Percentiles rank a stretch among this genome's conserved stretches.
Conservation (phyloP, 331 rosid species). For the Acacia concinna region DNA sequence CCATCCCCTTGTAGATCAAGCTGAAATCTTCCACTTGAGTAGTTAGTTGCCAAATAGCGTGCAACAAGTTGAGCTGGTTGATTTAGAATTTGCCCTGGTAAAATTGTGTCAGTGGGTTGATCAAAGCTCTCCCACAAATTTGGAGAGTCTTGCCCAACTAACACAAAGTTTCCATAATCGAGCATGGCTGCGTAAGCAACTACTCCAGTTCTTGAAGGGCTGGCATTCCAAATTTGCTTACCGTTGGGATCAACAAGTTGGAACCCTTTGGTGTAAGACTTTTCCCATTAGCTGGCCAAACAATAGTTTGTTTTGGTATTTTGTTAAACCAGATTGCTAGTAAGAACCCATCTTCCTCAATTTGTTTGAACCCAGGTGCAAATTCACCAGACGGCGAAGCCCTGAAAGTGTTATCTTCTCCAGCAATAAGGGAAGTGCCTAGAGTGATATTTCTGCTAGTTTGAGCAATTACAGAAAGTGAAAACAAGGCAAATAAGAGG, state of each 20-base stretch:
- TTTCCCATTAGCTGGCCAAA: conserved; percentile 3
- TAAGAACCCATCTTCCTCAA: conserved; percentile 10
- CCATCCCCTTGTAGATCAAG: neutral
- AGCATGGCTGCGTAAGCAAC: conserved; percentile 15
- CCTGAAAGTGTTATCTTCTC: neutral
- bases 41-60: neutral
- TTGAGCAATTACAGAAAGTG: neutral
- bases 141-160: neutral
- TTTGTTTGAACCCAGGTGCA: conserved; percentile 17
- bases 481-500: neutral
- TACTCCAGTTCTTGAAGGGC: neutral
- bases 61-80: neutral
- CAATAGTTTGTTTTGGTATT: conserved; percentile 10
- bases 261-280: neutral
- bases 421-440: neutral
- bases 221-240: neutral
- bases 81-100: neutral
- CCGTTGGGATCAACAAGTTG: neutral
- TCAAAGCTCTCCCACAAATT: conserved; percentile 9
- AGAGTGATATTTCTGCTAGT: neutral
- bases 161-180: conserved; percentile 11
- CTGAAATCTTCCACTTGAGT: neutral
- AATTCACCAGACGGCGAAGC: conserved; percentile 13
- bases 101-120: conserved; percentile 3
- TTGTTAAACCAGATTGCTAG: conserved; percentile 22